phyloP scores from a whole-genome alignment of 495 filamentous ascomycete genomes.

The Rostrohypoxylon terebratum region DNA sequence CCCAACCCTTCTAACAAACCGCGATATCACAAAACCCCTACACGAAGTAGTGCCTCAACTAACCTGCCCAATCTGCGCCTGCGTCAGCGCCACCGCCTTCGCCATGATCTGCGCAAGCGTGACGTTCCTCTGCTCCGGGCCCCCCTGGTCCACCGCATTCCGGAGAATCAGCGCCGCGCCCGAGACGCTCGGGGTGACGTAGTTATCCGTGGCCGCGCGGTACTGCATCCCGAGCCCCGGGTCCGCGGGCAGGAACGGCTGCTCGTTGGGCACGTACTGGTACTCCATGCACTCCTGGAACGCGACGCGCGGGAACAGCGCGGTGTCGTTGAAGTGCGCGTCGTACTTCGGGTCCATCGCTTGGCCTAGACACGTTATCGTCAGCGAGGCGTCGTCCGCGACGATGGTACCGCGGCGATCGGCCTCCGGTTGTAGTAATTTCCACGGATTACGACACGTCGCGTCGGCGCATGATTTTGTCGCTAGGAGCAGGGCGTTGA shows the following conservation, averaged over 20 bases:
- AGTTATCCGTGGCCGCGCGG: neutral
- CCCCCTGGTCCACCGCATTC: neutral
- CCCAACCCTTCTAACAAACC: neutral
- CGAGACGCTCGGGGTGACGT: neutral
- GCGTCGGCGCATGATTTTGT: slow-evolving; percentile 63
- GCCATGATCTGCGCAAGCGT: slow-evolving; percentile 1
- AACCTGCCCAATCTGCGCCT: neutral
- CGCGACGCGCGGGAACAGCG: neutral
- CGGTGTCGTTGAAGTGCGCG: slow-evolving; percentile 13
- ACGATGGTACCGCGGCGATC: neutral
- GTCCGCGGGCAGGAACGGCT: neutral
- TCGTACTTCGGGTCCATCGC: slow-evolving; percentile 38
- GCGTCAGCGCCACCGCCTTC: neutral
- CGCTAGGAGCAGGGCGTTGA: slow-evolving; percentile 65
- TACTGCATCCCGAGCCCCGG: slow-evolving; percentile 6
- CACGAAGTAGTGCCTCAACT: neutral
- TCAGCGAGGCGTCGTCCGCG: slow-evolving; percentile 4
- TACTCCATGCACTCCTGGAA: slow-evolving; percentile 12
- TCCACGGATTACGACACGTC: slow-evolving; percentile 65
- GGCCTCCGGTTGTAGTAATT: slow-evolving; percentile 54
- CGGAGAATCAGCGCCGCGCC: neutral
- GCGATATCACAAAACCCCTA: neutral
- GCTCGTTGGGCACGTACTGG: slow-evolving; percentile 1
- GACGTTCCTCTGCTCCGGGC: slow-evolving; percentile 5
- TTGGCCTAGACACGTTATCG: slow-evolving; percentile 16